phyloP scores from a whole-genome alignment of 2,329 filamentous ascomycete species.

The Diaporthe eres region DNA sequence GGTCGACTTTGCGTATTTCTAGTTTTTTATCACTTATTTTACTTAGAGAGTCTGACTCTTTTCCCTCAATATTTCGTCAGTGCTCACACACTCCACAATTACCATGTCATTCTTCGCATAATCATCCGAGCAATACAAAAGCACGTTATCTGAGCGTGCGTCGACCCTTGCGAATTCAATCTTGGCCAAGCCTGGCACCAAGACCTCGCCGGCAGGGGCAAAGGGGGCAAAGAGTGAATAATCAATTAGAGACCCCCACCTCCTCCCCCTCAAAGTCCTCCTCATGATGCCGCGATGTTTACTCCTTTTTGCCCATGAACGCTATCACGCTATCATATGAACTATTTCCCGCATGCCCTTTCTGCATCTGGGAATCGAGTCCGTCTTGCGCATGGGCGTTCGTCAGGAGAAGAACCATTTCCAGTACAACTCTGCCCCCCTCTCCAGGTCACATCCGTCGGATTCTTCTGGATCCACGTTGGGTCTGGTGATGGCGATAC shows the following conservation, averaged over 20 bases:
- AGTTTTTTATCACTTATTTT: not conserved
- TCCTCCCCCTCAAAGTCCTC: not conserved
- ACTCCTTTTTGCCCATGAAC: slow-evolving; percentile 18
- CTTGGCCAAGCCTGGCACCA: not conserved
- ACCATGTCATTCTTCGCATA: not conserved
- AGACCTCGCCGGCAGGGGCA: not conserved
- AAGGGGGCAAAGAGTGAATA: not conserved
- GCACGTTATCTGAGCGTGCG: not conserved
- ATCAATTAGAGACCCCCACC: not conserved
- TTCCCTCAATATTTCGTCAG: not conserved
- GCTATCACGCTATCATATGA: not conserved
- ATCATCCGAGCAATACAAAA: not conserved
- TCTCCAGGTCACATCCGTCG: not conserved
- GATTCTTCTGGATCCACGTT: not conserved
- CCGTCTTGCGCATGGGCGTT: not conserved
- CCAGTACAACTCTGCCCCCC: not conserved
- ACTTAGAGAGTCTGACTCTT: not conserved
- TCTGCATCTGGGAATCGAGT: not conserved
- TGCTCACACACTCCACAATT: not conserved
- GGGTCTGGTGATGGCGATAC: not conserved
- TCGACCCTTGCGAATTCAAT: slow-evolving; percentile 3
- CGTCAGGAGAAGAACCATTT: not conserved
- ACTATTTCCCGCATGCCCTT: not conserved
- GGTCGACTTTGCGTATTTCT: not conserved
- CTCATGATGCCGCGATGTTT: not conserved